Conservation (phyloP, 495 filamentous ascomycete genomes). For the Hypoxylon cercidicola region DNA sequence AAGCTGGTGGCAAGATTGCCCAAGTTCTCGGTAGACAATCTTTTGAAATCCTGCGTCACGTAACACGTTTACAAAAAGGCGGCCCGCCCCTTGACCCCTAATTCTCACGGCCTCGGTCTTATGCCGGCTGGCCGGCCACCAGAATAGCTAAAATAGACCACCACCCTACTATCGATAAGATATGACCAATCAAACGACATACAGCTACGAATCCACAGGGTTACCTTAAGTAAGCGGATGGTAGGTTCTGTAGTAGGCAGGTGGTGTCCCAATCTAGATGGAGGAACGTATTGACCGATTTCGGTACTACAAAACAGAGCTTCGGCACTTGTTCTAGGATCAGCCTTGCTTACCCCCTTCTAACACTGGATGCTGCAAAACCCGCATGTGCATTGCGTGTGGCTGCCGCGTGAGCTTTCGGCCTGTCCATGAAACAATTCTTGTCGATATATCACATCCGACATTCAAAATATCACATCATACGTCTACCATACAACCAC, state of each 20-base stretch:
- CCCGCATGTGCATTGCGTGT: slow-evolving; percentile 1
- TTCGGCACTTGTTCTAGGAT: neutral
- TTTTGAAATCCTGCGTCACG: too few species aligned
- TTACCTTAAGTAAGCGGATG: slow-evolving; percentile 1
- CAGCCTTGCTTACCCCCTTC: neutral
- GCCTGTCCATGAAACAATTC: neutral
- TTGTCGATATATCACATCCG: neutral
- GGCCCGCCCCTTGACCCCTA: neutral
- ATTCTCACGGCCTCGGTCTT: neutral
- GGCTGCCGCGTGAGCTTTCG: neutral
- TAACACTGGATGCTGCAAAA: neutral
- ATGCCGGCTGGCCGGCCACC: neutral
- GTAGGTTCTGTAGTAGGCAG: neutral
- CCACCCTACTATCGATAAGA: neutral
- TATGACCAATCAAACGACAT: neutral
- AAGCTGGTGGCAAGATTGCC: neutral
- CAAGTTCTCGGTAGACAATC: too few species aligned
- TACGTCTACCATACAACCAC: neutral
- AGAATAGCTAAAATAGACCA: neutral
- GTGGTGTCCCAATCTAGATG: neutral
- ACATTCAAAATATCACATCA: neutral
- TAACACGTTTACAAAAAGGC: too few species aligned
- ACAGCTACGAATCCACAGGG: neutral
- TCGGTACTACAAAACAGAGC: neutral
- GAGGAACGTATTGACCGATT: neutral